A percentile compares a stretch with the other conserved stretches of the same genome.
Evolutionary conservation across 2,329 filamentous ascomycete species (phyloP).

Genomic region (Colletotrichum acutatum): DNA sequence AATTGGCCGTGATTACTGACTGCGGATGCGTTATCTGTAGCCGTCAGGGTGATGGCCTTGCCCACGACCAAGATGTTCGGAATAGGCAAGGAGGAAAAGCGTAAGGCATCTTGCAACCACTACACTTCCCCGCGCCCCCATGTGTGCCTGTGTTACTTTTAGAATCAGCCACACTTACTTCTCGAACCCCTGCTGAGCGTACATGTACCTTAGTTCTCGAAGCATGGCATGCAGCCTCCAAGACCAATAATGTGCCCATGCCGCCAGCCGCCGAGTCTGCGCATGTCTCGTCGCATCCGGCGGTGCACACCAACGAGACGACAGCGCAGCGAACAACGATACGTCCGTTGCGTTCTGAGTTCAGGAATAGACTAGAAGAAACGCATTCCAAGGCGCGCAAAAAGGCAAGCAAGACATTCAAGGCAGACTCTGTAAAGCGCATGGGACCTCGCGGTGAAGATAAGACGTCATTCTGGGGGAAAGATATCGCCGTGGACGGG

Average conservation of each 20-base stretch:
- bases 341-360: conserved; percentile 11
- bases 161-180: neutral
- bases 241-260: conserved; percentile 54
- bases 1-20: neutral
- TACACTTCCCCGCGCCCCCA: neutral
- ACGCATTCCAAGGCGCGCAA: conserved; percentile 30
- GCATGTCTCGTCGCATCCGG: conserved; percentile 77
- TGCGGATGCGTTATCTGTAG: conserved; percentile 11
- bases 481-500: conserved; percentile 17
- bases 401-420: conserved; percentile 24
- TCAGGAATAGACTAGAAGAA: conserved; percentile 27
- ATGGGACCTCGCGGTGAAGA: conserved; percentile 37
- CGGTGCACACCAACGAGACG: conserved; percentile 55
- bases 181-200: neutral
- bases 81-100: conserved; percentile 55
- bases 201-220: conserved; percentile 39
- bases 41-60: conserved; percentile 68
- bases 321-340: conserved; percentile 9
- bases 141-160: neutral
- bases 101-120: conserved; percentile 37
- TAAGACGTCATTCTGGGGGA: conserved; percentile 30
- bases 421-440: conserved; percentile 16
- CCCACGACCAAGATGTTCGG: conserved; percentile 57
- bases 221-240: conserved; percentile 56
- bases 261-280: conserved; percentile 60